phyloP scores from a whole-genome alignment of 2,329 filamentous ascomycete species.

The Ophiocordyceps robertsii region DNA sequence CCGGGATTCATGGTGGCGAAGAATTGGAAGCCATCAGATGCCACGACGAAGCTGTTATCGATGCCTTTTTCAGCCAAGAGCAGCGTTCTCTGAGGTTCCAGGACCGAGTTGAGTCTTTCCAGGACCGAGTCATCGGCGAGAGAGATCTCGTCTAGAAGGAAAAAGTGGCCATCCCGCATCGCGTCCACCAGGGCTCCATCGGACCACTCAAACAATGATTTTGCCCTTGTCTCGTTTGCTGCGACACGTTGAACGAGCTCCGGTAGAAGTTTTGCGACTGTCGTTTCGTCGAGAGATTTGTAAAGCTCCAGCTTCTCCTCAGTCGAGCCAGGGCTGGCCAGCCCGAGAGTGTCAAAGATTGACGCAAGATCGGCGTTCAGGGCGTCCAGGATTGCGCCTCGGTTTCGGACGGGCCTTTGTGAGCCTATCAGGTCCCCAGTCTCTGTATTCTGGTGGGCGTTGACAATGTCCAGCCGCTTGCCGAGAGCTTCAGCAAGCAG shows the following conservation, averaged over 20 bases:
- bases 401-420: conserved; percentile 80
- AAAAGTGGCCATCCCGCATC: conserved; percentile 82
- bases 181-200: conserved; percentile 89
- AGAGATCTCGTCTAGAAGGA: conserved; percentile 94
- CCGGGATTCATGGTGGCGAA: conserved; percentile 98
- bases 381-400: conserved; percentile 54
- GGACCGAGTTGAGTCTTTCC: conserved; percentile 88
- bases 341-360: conserved; percentile 27
- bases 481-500: conserved; percentile 69
- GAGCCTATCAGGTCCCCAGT: conserved; percentile 95
- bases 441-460: conserved; percentile 96
- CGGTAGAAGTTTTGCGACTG: conserved; percentile 32
- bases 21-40: conserved; percentile 76
- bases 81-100: conserved; percentile 77
- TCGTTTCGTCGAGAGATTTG: conserved; percentile 29
- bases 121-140: conserved; percentile 94
- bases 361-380: conserved; percentile 47
- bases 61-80: conserved; percentile 89
- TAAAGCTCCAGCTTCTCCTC: conserved; percentile 48
- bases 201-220: conserved; percentile 89
- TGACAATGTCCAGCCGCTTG: conserved; percentile 75
- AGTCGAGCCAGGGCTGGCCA: conserved; percentile 26
- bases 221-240: conserved; percentile 46
- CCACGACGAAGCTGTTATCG: conserved; percentile 66
- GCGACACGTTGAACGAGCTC: conserved; percentile 32